Percentiles rank a stretch among this genome's conserved stretches.
Conservation (phyloP, 2,329 filamentous ascomycete genomes). For the Talaromyces sp. region DNA sequence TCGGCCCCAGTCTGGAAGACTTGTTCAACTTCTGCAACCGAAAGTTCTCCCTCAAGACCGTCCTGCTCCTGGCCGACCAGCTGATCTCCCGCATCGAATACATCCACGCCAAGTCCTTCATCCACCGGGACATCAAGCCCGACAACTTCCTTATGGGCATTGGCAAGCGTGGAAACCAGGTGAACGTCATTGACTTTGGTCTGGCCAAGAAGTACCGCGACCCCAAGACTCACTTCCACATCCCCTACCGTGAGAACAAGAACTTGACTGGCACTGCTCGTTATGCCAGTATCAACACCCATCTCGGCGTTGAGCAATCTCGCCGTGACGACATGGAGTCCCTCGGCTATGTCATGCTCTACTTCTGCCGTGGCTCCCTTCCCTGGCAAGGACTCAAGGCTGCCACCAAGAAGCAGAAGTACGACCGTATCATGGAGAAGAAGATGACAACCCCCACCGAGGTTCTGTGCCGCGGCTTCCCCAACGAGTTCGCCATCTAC, state of each 20-base stretch:
- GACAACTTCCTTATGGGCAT: slow-evolving; percentile 99
- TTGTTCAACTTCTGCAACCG: slow-evolving; percentile 99
- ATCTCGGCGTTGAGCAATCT: slow-evolving; percentile 96
- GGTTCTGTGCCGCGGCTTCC: slow-evolving; percentile 94
- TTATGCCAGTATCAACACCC: slow-evolving; percentile 98
- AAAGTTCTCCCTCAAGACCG: slow-evolving; percentile 98
- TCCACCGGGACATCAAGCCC: slow-evolving; percentile 99
- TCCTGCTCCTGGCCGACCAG: slow-evolving; percentile 92
- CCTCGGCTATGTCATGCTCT: slow-evolving; percentile 97
- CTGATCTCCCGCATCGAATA: slow-evolving; percentile 99
- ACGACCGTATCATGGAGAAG: slow-evolving; percentile 99
- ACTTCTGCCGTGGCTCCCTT: slow-evolving; percentile 98
- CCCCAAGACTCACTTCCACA: slow-evolving; percentile 99
- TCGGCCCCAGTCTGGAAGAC: slow-evolving; percentile 92
- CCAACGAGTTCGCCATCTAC: slow-evolving; percentile 99
- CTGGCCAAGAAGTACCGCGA: slow-evolving; percentile 99
- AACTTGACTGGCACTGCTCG: slow-evolving; percentile 97
- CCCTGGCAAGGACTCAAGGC: slow-evolving; percentile 98
- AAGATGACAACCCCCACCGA: slow-evolving; percentile 99
- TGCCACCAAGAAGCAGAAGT: slow-evolving; percentile 99
- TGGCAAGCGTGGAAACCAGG: slow-evolving; percentile 97
- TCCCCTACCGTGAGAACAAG: slow-evolving; percentile 99
- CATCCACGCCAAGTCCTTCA: slow-evolving; percentile 99
- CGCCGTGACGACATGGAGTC: slow-evolving; percentile 99
- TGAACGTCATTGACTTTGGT: slow-evolving; percentile 99